These are phyloP conservation scores for Wickerhamiella kurtzmanii DNA, from an alignment of 805 yeast genomes.

Conservation along the genomic window DNA sequence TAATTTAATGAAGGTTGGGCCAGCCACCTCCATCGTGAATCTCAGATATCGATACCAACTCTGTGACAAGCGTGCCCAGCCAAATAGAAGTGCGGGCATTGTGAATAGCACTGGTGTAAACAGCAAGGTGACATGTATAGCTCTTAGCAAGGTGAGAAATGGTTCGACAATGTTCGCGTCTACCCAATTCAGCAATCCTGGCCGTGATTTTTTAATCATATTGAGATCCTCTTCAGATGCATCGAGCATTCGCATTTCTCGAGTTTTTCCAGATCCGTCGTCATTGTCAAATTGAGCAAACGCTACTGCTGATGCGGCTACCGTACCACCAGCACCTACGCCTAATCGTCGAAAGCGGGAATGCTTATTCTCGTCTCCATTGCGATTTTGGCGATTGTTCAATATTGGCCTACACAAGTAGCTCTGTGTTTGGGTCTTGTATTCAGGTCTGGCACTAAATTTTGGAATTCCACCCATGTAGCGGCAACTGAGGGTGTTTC, in stretches of 20 bases:
- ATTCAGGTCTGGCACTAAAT: no score
- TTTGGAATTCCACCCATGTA: no score
- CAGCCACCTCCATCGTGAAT: slow-evolving; percentile 64
- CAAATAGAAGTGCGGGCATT: slow-evolving; percentile 47
- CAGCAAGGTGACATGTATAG: slow-evolving; percentile 49
- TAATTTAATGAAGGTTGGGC: slow-evolving; percentile 65
- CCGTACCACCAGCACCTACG: neutral
- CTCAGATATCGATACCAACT: slow-evolving; percentile 60
- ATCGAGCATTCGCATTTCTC: slow-evolving; percentile 4
- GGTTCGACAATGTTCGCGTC: slow-evolving; percentile 36
- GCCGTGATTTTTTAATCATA: neutral
- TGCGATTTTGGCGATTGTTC: no score
- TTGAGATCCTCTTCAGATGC: neutral
- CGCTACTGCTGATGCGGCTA: neutral
- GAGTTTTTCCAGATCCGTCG: neutral
- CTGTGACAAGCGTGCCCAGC: slow-evolving; percentile 33
- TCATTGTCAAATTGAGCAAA: slow-evolving; percentile 3
- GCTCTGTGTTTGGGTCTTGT: no score
- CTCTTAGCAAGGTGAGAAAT: slow-evolving; percentile 49
- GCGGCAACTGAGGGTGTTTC: no score
- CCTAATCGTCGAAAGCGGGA: no score
- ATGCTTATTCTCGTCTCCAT: no score
- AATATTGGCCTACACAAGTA: no score
- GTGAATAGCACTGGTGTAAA: slow-evolving; percentile 56
- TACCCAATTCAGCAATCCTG: neutral